Evolutionary conservation across 495 filamentous ascomycete species (phyloP), one percentile per base, ranked within the genome.

Genomic region (Oleoguttula mirabilis): DNA sequence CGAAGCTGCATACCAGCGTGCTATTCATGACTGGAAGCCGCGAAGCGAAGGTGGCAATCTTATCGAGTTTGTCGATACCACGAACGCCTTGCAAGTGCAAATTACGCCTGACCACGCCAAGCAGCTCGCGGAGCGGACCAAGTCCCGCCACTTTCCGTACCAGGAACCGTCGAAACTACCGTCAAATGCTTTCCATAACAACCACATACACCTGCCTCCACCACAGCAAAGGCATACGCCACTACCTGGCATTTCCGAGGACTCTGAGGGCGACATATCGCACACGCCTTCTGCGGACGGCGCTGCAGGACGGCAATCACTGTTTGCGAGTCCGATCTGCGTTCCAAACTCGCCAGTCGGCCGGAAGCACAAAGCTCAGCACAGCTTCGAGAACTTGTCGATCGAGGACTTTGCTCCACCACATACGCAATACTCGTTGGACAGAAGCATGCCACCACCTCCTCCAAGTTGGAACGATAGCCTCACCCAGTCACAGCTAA

Each of bases 11-110:
- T 78, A 77, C 36, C 10, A 61, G 22, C 48, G 60, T 25, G 59
- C 68, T 0, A 67, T 70, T 17, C 47, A 51, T 23, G 59, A 67
- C 42, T 81, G 77, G 76, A 57, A 52, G 33, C 67, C 66, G 12
- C 23, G 39, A n/a, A 43, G 38, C 3, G 51, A 51, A 27, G 27
- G 42, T 2, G 51, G 49, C 21, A 45, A 41, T 10, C 16, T 60
- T 2, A 44, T 62, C 21, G 57, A 60, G 41, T 38, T 32, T 21
- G 11, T 56, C n/a, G 39, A 51, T 17, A 47, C 42, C 12, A 24
- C 35, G 4, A 14, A 43, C 32, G 7, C 17, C 17, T 35, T 14
- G 12, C 8, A 35, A 7, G 32, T 8, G 15, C 7, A 10, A 14
- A n/a, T 35, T 6, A n/a, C 6, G 32, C 10, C 32, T 14, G 7